Base-by-base conservation (phyloP, 1,284 basidiomycete species). In the Leccinum griseonigrum region DNA sequence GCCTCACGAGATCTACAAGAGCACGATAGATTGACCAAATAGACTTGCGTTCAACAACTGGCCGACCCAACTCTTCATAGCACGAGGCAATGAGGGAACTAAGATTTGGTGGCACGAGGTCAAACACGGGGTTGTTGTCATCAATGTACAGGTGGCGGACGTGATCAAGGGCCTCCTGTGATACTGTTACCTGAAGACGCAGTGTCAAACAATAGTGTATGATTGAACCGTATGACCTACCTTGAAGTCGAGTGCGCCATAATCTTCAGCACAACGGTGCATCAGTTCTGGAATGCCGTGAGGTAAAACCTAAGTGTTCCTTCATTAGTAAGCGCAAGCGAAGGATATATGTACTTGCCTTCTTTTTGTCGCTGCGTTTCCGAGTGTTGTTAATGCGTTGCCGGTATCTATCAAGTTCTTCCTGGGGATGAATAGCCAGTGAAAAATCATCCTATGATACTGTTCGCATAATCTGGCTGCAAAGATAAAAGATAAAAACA, bases 401-500 rank as follows among this genome's bases (percentile, higher is more conserved):
- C 1, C 10, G 5, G 32, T 69, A 73, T 0, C 6, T 14, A 51
- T 71, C 59, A 0, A 74, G 54, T 54, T 75, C 68, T 1, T 10
- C 32, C 46, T 74, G 0, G 70, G 70, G 6, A 73, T 69, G 13
- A 68, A 67, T 13, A 72, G 22, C 68, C 69, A 73, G 1, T 55
- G 61, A 29, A 70, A 74, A 8, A 43, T 6, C 43, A 61, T 54
- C 1, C 38, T 48, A 54, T n/a, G 29, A 48, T 48, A 11, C 9
- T 46, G n/a, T 1, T 1, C 2, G 43, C 22, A 11, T 46, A 8
- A 7, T 40, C 38, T 14, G n/a, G n/a, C n/a, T 46, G n/a, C 43
- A 22, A 3, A n/a, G 4, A 18, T 46, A 38, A 4, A 16, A 13
- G 4, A 38, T 38, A 38, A 7, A n/a, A 18, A 22, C 43, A n/a